A percentile compares a stretch with the other conserved stretches of the same genome.
Conservation (phyloP, 306 rosid species). For the Argentina anserina region DNA sequence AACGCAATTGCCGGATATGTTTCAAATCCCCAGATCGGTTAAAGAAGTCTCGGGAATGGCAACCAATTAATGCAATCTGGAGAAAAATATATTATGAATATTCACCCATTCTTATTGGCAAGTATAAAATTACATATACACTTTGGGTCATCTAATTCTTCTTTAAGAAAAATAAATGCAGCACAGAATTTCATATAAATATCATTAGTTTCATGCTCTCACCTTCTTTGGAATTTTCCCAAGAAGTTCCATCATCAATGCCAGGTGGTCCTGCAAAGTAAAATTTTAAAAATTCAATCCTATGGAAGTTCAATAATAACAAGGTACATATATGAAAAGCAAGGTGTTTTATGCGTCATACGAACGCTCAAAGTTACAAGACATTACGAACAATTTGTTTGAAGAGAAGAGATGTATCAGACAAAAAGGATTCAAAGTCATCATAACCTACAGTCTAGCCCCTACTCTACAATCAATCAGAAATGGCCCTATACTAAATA, state of each 20-base stretch:
- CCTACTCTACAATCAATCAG: not conserved
- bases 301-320: not conserved
- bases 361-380: not conserved
- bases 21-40: constrained; percentile 75
- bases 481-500: not conserved
- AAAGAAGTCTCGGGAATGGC: constrained; percentile 79
- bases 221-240: constrained; percentile 92
- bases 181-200: not conserved
- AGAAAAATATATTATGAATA: not conserved
- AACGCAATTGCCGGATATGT: constrained; percentile 71
- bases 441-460: not conserved
- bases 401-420: not conserved
- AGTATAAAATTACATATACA: not conserved
- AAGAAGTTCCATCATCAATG: constrained; percentile 92
- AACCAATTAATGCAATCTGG: constrained; percentile 82
- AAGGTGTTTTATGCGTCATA: not conserved
- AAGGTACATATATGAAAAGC: too few relatives aligned
- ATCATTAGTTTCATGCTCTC: not conserved
- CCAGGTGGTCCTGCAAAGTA: constrained; percentile 67
- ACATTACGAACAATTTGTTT: not conserved
- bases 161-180: not conserved
- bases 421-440: not conserved
- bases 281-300: constrained; percentile 3
- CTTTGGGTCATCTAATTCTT: not conserved
- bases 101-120: constrained; percentile 7